Percentiles rank a stretch among this genome's conserved stretches.
These are phyloP conservation scores for Aureobasidium sp. DNA, from an alignment of 2,329 filamentous ascomycete genomes.

Conservation along the genomic window DNA sequence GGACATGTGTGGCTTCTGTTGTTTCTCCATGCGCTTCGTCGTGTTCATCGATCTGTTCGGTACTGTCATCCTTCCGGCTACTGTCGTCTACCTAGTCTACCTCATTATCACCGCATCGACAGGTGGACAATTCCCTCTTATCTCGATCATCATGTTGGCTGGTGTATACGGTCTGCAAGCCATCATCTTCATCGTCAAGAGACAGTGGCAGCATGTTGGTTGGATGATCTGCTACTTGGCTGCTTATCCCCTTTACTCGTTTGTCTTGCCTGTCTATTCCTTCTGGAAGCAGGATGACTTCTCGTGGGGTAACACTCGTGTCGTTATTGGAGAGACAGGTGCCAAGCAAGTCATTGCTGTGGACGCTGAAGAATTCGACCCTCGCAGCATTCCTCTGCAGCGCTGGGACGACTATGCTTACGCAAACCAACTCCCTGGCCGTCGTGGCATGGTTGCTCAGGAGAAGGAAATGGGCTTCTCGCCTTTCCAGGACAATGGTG, in stretches of 20 bases:
- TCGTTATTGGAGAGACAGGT: conserved; percentile 91
- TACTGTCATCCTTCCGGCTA: conserved; percentile 85
- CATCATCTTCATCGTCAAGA: conserved; percentile 90
- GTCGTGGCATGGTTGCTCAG: conserved; percentile 59
- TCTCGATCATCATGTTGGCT: conserved; percentile 83
- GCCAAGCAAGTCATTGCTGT: conserved; percentile 83
- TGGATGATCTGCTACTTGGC: conserved; percentile 99
- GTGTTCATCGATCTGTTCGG: conserved; percentile 91
- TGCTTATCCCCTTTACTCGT: conserved; percentile 91
- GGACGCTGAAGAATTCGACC: conserved; percentile 77
- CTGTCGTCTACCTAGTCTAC: conserved; percentile 77
- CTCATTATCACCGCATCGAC: conserved; percentile 73
- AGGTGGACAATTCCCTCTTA: conserved; percentile 68
- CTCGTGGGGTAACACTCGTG: conserved; percentile 95
- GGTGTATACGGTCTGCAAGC: conserved; percentile 93
- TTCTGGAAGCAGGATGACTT: conserved; percentile 99
- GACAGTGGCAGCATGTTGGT: conserved; percentile 96
- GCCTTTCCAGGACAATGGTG: conserved; percentile 31
- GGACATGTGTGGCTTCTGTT: conserved; percentile 97
- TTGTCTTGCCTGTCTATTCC: conserved; percentile 86
- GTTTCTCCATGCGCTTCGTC: conserved; percentile 95
- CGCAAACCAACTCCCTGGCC: conserved; percentile 79
- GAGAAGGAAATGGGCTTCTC: conserved; percentile 46
- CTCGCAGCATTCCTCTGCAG: conserved; percentile 85
- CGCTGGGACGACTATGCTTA: conserved; percentile 95